A percentile compares a stretch with the other conserved stretches of the same genome.
Evolutionary conservation across 148 eudicot genomes (phyloP).

Genomic region (Suaeda aralocaspica): DNA sequence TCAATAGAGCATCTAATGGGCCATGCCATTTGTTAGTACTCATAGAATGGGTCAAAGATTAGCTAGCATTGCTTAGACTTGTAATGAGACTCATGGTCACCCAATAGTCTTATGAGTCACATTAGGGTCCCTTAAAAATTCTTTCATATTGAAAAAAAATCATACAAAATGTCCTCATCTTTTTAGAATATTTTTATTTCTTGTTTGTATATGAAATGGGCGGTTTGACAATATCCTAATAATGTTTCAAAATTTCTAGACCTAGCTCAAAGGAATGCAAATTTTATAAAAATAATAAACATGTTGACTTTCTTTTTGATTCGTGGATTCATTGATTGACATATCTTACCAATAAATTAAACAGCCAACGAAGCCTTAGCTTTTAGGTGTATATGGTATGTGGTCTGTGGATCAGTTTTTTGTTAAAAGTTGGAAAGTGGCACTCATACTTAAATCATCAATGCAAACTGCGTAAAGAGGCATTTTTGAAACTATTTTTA

Average conservation of each 20-base stretch:
- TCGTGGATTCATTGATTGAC: neutral
- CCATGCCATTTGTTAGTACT: too few species aligned
- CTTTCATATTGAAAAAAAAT: neutral
- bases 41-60: conserved; percentile 9
- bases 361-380: neutral
- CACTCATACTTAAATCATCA: neutral
- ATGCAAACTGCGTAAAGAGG: conserved; percentile 11
- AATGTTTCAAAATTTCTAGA: conserved; percentile 12
- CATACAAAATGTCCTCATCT: conserved; percentile 23
- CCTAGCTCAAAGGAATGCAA: too few species aligned
- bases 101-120: conserved; percentile 6
- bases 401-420: conserved; percentile 9
- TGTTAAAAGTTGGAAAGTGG: conserved; percentile 14
- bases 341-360: neutral
- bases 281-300: neutral
- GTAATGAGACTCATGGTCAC: conserved; percentile 16
- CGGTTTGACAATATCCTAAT: conserved; percentile 31
- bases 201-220: conserved; percentile 17
- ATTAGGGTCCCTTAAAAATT: conserved; percentile 6
- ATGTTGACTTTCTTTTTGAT: neutral
- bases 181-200: conserved; percentile 4
- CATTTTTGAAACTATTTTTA: neutral
- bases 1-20: too few species aligned
- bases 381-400: too few species aligned
- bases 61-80: conserved; percentile 11